A percentile compares a stretch with the other conserved stretches of the same genome.
Conservation (phyloP, 768 basidiomycete species). For the Leccinellum rugosiceps region DNA sequence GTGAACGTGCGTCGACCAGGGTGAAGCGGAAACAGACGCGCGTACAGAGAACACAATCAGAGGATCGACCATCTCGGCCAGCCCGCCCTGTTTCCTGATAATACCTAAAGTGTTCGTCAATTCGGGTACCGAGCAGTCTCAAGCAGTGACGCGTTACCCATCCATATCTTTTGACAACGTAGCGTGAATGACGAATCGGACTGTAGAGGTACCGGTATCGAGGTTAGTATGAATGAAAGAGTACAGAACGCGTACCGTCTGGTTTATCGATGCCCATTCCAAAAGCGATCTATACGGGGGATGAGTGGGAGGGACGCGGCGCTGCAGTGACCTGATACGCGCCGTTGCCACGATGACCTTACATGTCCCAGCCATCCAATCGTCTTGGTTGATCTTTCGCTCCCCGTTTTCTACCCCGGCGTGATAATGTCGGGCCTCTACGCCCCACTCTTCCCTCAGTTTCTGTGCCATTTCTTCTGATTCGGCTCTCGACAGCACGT, state of each 20-base stretch:
- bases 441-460: slow-evolving; percentile 52
- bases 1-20: background rate
- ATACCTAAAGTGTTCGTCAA: slow-evolving; percentile 44
- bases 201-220: slow-evolving; percentile 35
- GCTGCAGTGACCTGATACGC: slow-evolving; percentile 19
- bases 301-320: background rate
- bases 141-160: slow-evolving; percentile 47
- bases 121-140: background rate
- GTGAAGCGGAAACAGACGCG: slow-evolving; percentile 13
- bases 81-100: slow-evolving; percentile 98
- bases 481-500: slow-evolving; percentile 64
- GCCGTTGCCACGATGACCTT: slow-evolving; percentile 94
- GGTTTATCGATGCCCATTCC: slow-evolving; percentile 97
- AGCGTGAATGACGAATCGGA: slow-evolving; percentile 90
- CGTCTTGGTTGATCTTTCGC: slow-evolving; percentile 55
- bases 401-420: slow-evolving; percentile 68
- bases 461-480: slow-evolving; percentile 81
- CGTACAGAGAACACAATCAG: slow-evolving; percentile 87
- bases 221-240: background rate
- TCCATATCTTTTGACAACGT: slow-evolving; percentile 81
- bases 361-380: slow-evolving; percentile 72
- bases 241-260: slow-evolving; percentile 48
- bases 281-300: slow-evolving; percentile 71
- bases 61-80: slow-evolving; percentile 84
- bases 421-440: slow-evolving; percentile 81